phyloP scores from a whole-genome alignment of 106 monocot genomes.

The Dendrobium officinale region DNA sequence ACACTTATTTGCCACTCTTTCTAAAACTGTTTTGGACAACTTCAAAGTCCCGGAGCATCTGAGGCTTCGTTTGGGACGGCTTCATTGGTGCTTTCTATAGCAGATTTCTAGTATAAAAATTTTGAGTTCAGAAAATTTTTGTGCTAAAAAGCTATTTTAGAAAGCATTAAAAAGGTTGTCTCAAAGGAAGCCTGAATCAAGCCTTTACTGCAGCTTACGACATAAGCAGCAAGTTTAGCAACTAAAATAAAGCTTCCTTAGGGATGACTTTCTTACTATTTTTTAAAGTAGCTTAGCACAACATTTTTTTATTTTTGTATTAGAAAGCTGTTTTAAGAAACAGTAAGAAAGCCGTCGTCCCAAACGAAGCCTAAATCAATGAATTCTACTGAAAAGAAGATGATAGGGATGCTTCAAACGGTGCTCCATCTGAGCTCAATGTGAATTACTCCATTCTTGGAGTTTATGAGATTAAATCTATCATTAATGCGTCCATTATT shows the following conservation, averaged over 20 bases:
- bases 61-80: no score
- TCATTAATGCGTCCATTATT: conserved; percentile 73
- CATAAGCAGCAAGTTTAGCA: not conserved
- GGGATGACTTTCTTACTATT: no score
- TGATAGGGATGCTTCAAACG: not conserved
- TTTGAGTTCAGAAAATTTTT: no score
- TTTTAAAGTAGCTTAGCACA: no score
- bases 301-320: no score
- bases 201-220: not conserved
- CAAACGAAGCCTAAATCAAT: not conserved
- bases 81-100: no score
- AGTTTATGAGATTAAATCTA: conserved; percentile 75
- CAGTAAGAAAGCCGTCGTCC: no score
- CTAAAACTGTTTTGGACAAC: not conserved
- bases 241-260: no score
- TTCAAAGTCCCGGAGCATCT: not conserved
- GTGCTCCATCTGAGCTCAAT: conserved; percentile 74
- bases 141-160: no score
- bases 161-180: no score
- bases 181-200: not conserved
- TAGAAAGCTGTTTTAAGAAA: no score
- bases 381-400: not conserved
- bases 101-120: no score
- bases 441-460: conserved; percentile 60
- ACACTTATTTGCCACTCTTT: not conserved